These are phyloP conservation scores for Sesbania bispinosa DNA, from an alignment of 306 rosid species.

Conservation along the genomic window DNA sequence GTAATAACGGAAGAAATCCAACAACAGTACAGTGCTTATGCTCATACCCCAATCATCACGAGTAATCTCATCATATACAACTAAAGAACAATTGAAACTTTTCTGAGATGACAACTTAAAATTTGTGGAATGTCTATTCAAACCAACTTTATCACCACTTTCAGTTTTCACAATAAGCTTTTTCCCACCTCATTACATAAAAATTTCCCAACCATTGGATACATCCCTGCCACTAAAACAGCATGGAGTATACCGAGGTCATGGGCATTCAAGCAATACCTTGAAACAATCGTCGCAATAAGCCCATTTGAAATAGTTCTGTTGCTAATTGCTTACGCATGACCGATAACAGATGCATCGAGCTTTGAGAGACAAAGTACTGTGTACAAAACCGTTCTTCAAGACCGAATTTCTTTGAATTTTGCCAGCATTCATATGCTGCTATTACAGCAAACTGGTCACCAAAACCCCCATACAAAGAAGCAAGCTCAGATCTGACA, in stretches of 20 bases:
- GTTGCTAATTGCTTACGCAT: conserved; percentile 60
- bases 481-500: conserved; percentile 61
- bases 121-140: conserved; percentile 43
- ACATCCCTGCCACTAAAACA: conserved; percentile 64
- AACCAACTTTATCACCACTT: conserved; percentile 45
- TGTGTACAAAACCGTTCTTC: conserved; percentile 52
- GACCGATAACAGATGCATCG: conserved; percentile 49
- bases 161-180: conserved; percentile 40
- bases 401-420: conserved; percentile 46
- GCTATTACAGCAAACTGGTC: conserved; percentile 75
- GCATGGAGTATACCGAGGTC: conserved; percentile 68
- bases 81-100: conserved; percentile 26
- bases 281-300: conserved; percentile 34
- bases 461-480: conserved; percentile 67
- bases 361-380: conserved; percentile 44
- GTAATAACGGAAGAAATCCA: conserved; percentile 63
- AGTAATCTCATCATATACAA: conserved; percentile 61
- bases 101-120: conserved; percentile 16
- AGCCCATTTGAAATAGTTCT: conserved; percentile 56
- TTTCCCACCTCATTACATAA: conserved; percentile 18
- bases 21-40: conserved; percentile 50
- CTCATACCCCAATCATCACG: conserved; percentile 50
- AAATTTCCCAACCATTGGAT: conserved; percentile 75
- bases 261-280: conserved; percentile 52
- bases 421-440: conserved; percentile 74